Evolutionary conservation across 805 yeast genomes (phyloP).

Genomic region (Barnettozyma vustinii): DNA sequence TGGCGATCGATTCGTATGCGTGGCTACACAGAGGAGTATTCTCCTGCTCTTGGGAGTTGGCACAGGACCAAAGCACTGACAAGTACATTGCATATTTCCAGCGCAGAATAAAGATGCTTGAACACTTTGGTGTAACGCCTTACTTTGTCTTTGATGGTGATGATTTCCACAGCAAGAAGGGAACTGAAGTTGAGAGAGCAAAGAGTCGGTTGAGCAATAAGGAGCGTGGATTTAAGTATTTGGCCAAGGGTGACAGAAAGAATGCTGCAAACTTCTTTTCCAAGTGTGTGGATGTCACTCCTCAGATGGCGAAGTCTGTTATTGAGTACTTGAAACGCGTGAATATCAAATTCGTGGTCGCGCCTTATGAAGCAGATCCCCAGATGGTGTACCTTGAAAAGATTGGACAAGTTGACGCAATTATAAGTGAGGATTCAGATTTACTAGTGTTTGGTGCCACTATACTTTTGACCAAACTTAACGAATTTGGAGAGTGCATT

Average conservation of each 20-base stretch:
- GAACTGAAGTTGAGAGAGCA: constrained; percentile 64
- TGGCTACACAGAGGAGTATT: constrained; percentile 91
- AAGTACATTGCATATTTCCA: constrained; percentile 65
- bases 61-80: constrained; percentile 63
- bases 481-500: constrained; percentile 62
- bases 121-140: constrained; percentile 64
- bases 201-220: constrained; percentile 52
- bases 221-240: constrained; percentile 46
- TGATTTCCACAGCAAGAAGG: constrained; percentile 68
- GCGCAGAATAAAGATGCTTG: constrained; percentile 61
- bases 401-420: constrained; percentile 70
- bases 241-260: constrained; percentile 47
- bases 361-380: constrained; percentile 98
- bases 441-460: constrained; percentile 82
- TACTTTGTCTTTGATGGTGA: constrained; percentile 94
- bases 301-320: constrained; percentile 83
- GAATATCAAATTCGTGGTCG: constrained; percentile 71
- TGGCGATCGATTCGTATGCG: constrained; percentile 94
- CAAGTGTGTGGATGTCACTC: constrained; percentile 81
- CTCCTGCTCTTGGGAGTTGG: constrained; percentile 79
- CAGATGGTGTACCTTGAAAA: constrained; percentile 90
- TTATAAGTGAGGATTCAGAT: constrained; percentile 93
- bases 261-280: constrained; percentile 64
- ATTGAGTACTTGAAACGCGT: constrained; percentile 62
- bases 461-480: constrained; percentile 72